Base-by-base conservation (phyloP, 305 asterid genomes). In the Withania somnifera region DNA sequence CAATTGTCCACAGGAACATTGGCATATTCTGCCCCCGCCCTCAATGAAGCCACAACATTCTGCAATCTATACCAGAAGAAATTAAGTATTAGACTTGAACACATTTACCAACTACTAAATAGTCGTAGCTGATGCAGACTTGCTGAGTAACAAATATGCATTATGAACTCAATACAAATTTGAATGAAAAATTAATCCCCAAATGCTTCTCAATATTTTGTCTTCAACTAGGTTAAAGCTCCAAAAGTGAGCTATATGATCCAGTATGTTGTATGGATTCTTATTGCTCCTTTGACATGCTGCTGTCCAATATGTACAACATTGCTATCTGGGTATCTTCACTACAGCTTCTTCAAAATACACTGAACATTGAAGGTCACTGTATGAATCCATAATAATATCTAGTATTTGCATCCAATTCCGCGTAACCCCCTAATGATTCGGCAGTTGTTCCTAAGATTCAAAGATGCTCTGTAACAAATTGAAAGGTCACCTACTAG, bases 11-110 rank as follows among this genome's bases (percentile, higher is more conserved):
- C 78, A 3, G 97, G 93, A 19, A 92, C 86, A 26, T 90, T 90
- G n/a, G 91, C 97, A 87, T 84, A 87, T 84, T 95, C 98, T 34
- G 95, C 97, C 60, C 94, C 98, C 15, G 98, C 97, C 81, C 98
- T 90, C 80, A 94, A 82, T 26, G 98, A 87, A 83, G 96, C 93
- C 60, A 94, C 90, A 57, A 90, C 87, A 78, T 83, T 79, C 79
- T 95, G 89, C 88, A 91, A 83, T 89, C 99, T 94, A 90, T 36
- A 88, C 22, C 77, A 85, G 57, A 50, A 69, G 67, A 10, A 22
- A 78, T 78, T 14, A 32, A 26, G 75, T 26, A 45, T 83, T 52
- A 83, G 40, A 53, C 17, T 54, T 53, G 28, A 75, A 17, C 26
- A 50, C 61, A 50, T 75, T 47, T 47, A 30, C 20, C 19, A 61